Conservation (phyloP, 768 basidiomycete genomes). For the Tylopilus cervinicoccineus region DNA sequence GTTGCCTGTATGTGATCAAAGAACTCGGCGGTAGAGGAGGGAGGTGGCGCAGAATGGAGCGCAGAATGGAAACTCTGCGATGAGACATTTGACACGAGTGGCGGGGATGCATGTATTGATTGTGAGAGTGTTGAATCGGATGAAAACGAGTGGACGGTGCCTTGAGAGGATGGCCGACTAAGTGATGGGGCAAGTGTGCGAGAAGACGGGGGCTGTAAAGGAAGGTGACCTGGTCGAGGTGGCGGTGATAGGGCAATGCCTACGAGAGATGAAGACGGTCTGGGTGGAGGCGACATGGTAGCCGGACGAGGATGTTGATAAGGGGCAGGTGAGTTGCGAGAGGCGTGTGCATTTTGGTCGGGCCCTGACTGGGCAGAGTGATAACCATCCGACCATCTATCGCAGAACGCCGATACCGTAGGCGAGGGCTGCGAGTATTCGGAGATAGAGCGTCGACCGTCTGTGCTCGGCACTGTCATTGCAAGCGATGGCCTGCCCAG, state of each 20-base stretch:
- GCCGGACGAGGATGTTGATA: constrained; percentile 20
- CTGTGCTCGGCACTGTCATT: constrained; percentile 41
- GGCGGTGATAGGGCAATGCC: constrained; percentile 58
- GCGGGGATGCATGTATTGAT: constrained; percentile 12
- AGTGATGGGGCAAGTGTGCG: constrained; percentile 16
- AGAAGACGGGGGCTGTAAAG: constrained; percentile 18
- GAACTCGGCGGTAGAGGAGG: constrained; percentile 65
- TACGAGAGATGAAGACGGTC: constrained; percentile 58
- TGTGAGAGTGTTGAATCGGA: constrained; percentile 25
- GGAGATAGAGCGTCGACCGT: constrained; percentile 52
- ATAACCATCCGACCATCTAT: constrained; percentile 39
- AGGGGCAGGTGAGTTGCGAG: constrained; percentile 21
- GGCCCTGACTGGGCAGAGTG: constrained; percentile 25
- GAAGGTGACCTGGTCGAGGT: constrained; percentile 22
- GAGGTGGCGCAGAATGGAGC: constrained; percentile 59
- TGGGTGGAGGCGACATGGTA: constrained; percentile 53
- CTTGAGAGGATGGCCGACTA: constrained; percentile 27
- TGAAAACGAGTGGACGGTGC: constrained; percentile 29
- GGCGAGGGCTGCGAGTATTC: constrained; percentile 71
- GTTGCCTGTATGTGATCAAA: constrained; percentile 72
- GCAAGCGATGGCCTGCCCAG: constrained; percentile 45
- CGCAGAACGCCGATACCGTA: constrained; percentile 77
- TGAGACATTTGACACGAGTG: constrained; percentile 46
- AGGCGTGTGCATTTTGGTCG: constrained; percentile 9
- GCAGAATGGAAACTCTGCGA: constrained; percentile 38